Conservation (phyloP, 108 stramenopile genomes). For the Schizochytrium sp. region DNA sequence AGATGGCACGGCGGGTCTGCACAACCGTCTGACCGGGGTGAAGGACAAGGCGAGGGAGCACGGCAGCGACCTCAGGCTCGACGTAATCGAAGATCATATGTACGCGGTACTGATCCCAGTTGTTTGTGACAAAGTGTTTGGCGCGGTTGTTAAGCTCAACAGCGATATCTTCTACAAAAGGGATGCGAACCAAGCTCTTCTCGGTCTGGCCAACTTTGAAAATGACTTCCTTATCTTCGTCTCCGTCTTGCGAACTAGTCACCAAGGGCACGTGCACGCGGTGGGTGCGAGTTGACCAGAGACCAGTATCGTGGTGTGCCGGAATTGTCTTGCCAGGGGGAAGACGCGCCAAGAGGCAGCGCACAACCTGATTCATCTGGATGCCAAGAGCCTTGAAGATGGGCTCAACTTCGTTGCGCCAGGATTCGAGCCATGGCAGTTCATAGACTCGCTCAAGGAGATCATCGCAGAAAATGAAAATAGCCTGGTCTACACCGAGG, state of each 20-base stretch:
- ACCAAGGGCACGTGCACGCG: slow-evolving; percentile 93
- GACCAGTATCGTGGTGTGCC: slow-evolving; percentile 95
- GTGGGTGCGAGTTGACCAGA: slow-evolving; percentile 94
- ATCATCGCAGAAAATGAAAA: slow-evolving; percentile 95
- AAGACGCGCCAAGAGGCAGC: slow-evolving; percentile 90
- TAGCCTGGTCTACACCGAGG: slow-evolving; percentile 96
- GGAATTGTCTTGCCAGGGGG: slow-evolving; percentile 95
- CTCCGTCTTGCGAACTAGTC: slow-evolving; percentile 66
- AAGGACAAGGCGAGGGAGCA: slow-evolving; percentile 73
- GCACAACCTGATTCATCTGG: slow-evolving; percentile 77
- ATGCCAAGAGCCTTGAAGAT: slow-evolving; percentile 81
- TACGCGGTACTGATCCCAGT: slow-evolving; percentile 80
- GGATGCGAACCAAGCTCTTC: slow-evolving; percentile 81
- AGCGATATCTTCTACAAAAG: slow-evolving; percentile 86
- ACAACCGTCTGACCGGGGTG: slow-evolving; percentile 82
- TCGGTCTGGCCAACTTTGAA: slow-evolving; percentile 87
- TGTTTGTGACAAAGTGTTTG: slow-evolving; percentile 91
- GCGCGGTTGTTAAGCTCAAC: slow-evolving; percentile 99
- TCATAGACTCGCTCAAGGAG: slow-evolving; percentile 87
- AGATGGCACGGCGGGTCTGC: slow-evolving; percentile 92
- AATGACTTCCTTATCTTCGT: slow-evolving; percentile 76
- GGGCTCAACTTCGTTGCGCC: slow-evolving; percentile 80
- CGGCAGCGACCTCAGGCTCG: slow-evolving; percentile 72
- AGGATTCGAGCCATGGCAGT: slow-evolving; percentile 87
- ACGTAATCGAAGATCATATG: slow-evolving; percentile 97